Base-by-base conservation (phyloP, 768 basidiomycete genomes). In the Calocera cornea region DNA sequence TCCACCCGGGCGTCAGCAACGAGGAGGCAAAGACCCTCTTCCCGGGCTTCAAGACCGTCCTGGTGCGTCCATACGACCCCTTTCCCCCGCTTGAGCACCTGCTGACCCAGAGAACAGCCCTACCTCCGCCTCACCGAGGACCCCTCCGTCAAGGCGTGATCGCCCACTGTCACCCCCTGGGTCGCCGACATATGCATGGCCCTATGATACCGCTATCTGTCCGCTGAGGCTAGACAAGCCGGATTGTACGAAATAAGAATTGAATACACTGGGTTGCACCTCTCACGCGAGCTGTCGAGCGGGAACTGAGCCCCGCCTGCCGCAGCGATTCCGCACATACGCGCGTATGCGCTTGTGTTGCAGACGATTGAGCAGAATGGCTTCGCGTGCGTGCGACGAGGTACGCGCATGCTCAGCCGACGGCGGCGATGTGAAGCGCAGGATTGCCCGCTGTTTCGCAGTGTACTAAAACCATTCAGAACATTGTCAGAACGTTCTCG, bases 21-120 rank as follows among this genome's bases (percentile, higher is more conserved):
- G 92, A 97, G 29, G 90, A 97, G 78, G 94, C 93, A 29, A 89
- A 91, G 81, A 86, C 85, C 69, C 79, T 97, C 68, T 98, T 97
- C 88, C 92, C 92, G 34, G 80, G 88, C 31, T 83, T 86, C 78
- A 87, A 84, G 24, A 82, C 85, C 66, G 90, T 93, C 80, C 86
- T 88, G 81, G 92, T 92, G 72, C 54, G 54, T 60, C 31, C 54
- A 33, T n/a, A n/a, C 31, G 3, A 5, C 54, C 27, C 31, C 31
- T 22, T 60, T 19, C 31, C 14, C 31, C 22, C 27, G 31, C 31
- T 10, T 27, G n/a, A 47, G 44, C 16, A 3, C 24, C 3, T 47
- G 8, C 44, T 60, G 31, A 60, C 54, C 2, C 22, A 7, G 2
- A 8, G 54, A 2, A 31, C 31, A 60, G 54, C 54, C 54, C 31